A percentile compares a stretch with the other conserved stretches of the same genome.
Evolutionary conservation across 306 rosid species (phyloP).

Genomic region (Citrullus colocynthis): DNA sequence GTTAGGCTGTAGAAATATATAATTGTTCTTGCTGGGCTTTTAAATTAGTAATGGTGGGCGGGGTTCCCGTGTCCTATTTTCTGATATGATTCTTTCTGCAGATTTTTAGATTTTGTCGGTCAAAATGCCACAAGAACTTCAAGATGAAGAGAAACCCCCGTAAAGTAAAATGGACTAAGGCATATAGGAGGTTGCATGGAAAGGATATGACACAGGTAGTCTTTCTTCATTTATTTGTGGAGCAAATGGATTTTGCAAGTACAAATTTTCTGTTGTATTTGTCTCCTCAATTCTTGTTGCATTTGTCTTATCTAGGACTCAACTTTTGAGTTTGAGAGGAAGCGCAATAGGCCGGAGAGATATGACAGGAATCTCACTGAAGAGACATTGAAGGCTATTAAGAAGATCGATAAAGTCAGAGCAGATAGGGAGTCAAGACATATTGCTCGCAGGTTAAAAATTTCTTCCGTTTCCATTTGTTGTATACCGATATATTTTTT

Average conservation of each 20-base stretch:
- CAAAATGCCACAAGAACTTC: slow-evolving; percentile 92
- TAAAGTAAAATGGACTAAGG: slow-evolving; percentile 89
- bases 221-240: not conserved
- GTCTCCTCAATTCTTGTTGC: not conserved
- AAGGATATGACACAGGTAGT: slow-evolving; percentile 89
- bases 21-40: not conserved
- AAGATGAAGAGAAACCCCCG: slow-evolving; percentile 97
- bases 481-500: not conserved
- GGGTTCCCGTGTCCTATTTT: not conserved
- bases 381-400: slow-evolving; percentile 51
- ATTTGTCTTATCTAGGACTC: slow-evolving; percentile 35
- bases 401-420: slow-evolving; percentile 62
- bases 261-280: not conserved
- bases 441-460: slow-evolving; percentile 30
- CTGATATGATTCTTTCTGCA: slow-evolving; percentile 10
- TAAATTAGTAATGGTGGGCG: not conserved
- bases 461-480: not conserved
- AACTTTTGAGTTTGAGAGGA: slow-evolving; percentile 88
- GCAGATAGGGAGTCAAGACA: slow-evolving; percentile 33
- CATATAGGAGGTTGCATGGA: slow-evolving; percentile 62
- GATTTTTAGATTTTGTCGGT: slow-evolving; percentile 84
- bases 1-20: not conserved
- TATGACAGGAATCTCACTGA: slow-evolving; percentile 60
- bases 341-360: slow-evolving; percentile 78
- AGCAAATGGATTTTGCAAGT: not conserved